phyloP scores from a whole-genome alignment of 1,284 basidiomycete species.

The Taiwanofungus camphoratus region DNA sequence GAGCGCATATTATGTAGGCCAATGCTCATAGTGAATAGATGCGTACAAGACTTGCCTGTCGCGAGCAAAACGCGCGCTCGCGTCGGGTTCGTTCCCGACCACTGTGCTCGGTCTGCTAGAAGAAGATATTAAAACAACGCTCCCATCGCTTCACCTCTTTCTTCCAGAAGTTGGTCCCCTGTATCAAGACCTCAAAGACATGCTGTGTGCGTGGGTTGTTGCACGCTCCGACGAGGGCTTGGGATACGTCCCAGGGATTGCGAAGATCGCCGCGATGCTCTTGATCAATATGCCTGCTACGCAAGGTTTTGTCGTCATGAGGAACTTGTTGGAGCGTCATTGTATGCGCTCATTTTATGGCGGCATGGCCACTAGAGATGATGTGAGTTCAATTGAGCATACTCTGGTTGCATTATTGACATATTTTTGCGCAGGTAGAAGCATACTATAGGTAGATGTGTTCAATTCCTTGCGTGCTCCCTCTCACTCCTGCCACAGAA shows the following conservation, averaged over 20 bases:
- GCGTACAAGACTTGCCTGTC: slow-evolving; percentile 69
- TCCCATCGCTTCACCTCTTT: slow-evolving; percentile 90
- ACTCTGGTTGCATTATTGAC: slow-evolving; percentile 1
- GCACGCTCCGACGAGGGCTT: slow-evolving; percentile 84
- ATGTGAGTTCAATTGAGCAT: slow-evolving; percentile 54
- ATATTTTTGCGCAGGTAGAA: slow-evolving; percentile 50
- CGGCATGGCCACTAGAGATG: slow-evolving; percentile 61
- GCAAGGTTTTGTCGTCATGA: slow-evolving; percentile 80
- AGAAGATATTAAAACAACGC: slow-evolving; percentile 71
- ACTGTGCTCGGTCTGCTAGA: slow-evolving; percentile 72
- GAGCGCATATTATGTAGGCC: background rate
- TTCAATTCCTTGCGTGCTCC: no score
- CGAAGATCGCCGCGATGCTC: slow-evolving; percentile 84
- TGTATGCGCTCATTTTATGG: slow-evolving; percentile 85
- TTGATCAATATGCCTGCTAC: slow-evolving; percentile 80
- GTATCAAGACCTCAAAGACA: slow-evolving; percentile 81
- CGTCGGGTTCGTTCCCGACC: slow-evolving; percentile 68
- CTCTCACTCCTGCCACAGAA: slow-evolving; percentile 39
- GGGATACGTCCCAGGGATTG: slow-evolving; percentile 67
- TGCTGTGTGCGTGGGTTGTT: slow-evolving; percentile 90
- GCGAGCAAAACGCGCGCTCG: slow-evolving; percentile 70
- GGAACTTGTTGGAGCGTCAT: slow-evolving; percentile 85
- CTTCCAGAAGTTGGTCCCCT: slow-evolving; percentile 74
- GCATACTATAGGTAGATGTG: slow-evolving; percentile 72
- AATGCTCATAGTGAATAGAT: slow-evolving; percentile 40